Percentiles rank a stretch among this genome's conserved stretches.
These are phyloP conservation scores for Diddensiella caesifluorescens DNA, from an alignment of 805 yeast genomes.

Conservation along the genomic window DNA sequence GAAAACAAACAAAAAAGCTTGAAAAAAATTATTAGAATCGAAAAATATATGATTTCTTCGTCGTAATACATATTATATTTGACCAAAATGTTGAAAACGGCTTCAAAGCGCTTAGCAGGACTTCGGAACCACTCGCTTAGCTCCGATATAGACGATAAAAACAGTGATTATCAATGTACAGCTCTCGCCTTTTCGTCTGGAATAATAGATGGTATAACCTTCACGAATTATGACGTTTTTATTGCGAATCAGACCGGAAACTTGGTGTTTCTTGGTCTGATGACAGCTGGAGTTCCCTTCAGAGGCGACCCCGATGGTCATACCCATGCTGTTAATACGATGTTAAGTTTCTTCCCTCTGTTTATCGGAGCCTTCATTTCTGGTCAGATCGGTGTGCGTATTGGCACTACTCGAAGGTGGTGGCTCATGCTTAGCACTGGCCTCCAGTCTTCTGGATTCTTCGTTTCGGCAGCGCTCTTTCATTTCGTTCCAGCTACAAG, in stretches of 20 bases:
- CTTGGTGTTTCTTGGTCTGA: slow-evolving; percentile 1
- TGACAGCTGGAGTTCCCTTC: slow-evolving; percentile 3
- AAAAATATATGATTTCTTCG: no score
- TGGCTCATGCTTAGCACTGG: neutral
- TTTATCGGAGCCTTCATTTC: slow-evolving; percentile 1
- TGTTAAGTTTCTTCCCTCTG: slow-evolving; percentile 2
- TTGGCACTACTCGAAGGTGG: slow-evolving; percentile 2
- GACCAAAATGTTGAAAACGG: no score
- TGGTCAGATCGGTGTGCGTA: neutral
- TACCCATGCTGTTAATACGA: slow-evolving; percentile 1
- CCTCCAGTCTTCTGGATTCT: neutral
- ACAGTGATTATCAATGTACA: neutral
- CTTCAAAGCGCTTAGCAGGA: no score
- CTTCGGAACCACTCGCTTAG: no score
- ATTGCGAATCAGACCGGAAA: slow-evolving; percentile 7
- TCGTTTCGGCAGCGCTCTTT: slow-evolving; percentile 1
- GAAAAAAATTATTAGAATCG: no score
- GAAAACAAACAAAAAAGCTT: no score
- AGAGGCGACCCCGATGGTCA: no score
- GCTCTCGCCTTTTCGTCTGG: slow-evolving; percentile 2
- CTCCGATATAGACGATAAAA: slow-evolving; percentile 1
- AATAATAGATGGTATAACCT: slow-evolving; percentile 3
- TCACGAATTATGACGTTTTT: slow-evolving; percentile 1
- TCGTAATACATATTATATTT: no score
- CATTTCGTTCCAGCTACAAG: slow-evolving; percentile 3